These are phyloP conservation scores for Barnettozyma sucrosica DNA, from an alignment of 805 yeast species.

Conservation along the genomic window DNA sequence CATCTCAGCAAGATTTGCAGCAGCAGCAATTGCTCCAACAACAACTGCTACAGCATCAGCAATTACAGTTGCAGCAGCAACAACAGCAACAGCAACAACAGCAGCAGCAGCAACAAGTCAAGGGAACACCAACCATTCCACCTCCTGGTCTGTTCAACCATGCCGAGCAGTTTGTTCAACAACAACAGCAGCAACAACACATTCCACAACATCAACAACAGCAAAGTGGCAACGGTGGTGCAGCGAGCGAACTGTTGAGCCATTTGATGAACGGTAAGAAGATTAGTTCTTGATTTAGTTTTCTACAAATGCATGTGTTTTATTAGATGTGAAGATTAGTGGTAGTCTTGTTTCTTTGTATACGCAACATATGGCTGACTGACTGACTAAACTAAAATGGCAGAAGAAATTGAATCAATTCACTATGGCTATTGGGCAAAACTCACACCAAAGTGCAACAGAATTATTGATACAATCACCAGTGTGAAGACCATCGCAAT, in stretches of 20 bases:
- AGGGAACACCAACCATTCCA: conserved; percentile 34
- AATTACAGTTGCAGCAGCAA: conserved; percentile 26
- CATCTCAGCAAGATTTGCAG: conserved; percentile 7
- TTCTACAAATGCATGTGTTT: background rate
- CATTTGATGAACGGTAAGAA: conserved; percentile 81
- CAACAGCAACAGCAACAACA: conserved; percentile 27
- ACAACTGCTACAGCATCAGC: conserved; percentile 26
- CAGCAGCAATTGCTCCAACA: conserved; percentile 25
- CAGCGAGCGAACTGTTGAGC: conserved; percentile 74
- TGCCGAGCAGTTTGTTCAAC: conserved; percentile 13
- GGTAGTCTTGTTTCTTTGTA: background rate
- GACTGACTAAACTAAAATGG: too few species aligned
- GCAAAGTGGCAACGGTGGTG: conserved; percentile 30
- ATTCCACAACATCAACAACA: conserved; percentile 11
- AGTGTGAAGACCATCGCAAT: background rate
- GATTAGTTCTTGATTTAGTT: conserved; percentile 27
- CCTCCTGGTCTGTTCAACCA: conserved; percentile 62
- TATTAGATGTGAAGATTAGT: background rate
- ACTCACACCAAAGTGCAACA: background rate
- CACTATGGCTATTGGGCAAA: background rate
- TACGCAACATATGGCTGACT: too few species aligned
- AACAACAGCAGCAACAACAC: conserved; percentile 14
- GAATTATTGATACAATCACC: background rate
- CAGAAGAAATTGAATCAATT: too few species aligned
- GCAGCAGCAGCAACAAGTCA: conserved; percentile 29